A percentile compares a stretch with the other conserved stretches of the same genome.
These are phyloP conservation scores for Platismatia glauca DNA, from an alignment of 495 filamentous ascomycete genomes.

Conservation along the genomic window DNA sequence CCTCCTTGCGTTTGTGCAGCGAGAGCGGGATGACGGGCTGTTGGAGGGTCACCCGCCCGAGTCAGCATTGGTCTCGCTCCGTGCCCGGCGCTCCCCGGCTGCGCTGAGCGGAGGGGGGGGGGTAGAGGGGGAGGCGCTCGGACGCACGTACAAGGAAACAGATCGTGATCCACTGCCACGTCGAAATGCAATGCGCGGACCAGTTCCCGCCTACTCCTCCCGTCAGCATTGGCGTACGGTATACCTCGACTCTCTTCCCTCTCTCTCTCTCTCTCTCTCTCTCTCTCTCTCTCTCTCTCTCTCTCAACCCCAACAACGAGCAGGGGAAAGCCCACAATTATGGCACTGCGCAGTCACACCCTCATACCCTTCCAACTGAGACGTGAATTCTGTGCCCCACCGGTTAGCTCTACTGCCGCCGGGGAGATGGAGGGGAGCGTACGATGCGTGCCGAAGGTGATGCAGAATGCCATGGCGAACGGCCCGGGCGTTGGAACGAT, in stretches of 20 bases:
- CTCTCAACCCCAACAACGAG: neutral
- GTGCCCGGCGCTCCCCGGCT: neutral
- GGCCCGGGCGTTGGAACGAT: neutral
- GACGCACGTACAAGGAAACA: slow-evolving; percentile 42
- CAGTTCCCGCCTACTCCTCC: slow-evolving; percentile 38
- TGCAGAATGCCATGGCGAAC: slow-evolving; percentile 42
- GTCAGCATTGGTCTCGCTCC: neutral
- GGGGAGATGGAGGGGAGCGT: slow-evolving; percentile 11
- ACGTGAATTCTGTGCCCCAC: slow-evolving; percentile 39
- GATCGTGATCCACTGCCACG: slow-evolving; percentile 48
- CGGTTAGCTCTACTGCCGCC: slow-evolving; percentile 4
- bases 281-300: neutral
- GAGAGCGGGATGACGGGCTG: slow-evolving; percentile 42
- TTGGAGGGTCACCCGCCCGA: neutral
- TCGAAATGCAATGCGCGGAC: slow-evolving; percentile 42
- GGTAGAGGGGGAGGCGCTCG: neutral
- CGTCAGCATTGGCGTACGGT: neutral
- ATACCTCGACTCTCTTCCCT: too few species aligned
- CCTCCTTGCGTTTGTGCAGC: slow-evolving; percentile 46
- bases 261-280: neutral
- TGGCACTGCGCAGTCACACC: slow-evolving; percentile 46
- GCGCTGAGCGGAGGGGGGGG: too few species aligned
- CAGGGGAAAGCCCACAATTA: slow-evolving; percentile 35
- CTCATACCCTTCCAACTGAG: slow-evolving; percentile 46
- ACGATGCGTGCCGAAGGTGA: slow-evolving; percentile 48